Evolutionary conservation across 805 yeast species (phyloP), one percentile per base, ranked within the genome.

Genomic region (Wickerhamomyces queroliae): DNA sequence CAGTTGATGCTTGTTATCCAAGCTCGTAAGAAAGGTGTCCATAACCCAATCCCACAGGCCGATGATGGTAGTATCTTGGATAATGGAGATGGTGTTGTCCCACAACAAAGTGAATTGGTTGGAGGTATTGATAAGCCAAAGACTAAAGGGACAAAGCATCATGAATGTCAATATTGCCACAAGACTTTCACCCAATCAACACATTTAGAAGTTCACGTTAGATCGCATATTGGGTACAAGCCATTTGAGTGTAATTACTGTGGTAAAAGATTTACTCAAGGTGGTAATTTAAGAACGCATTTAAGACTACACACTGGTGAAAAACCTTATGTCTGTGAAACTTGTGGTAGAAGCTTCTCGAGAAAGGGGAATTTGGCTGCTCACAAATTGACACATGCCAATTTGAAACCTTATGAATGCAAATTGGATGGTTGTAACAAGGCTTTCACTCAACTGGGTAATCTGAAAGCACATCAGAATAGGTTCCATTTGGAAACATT

Each of bases 301-400:
- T 67, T 79, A 53, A 67, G 96, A 46, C 67, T 88, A 25, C 96
- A 88, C 53, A 88, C 96, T 0, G 96, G 96, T 21, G 96, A 90
- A 53, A 84, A 85, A 56, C 98, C 97, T 4, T 90, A 82, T 55
- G 68, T 72, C 27, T 90, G 98, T 65, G 80, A 78, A 16, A 62
- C 74, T 9, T 90, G 98, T 61, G 76, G 76, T 18, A 75, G 87
- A 44, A 69, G 77, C 25, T 90, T 90, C 59, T 86, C 95, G 39
- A 74, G 96, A 52, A 86, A 90, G 61, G 98, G 98, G 15, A 90
- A 90, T 62, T 70, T 87, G 49, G 90, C 91, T 20, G 95, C 95
- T 3, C 98, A 90, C 62, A 68, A 72, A 58, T 65, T 86, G 42
- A 88, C 95, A 0, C 97, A 89, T 62, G 80, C 80, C 41, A 79